Conservation (phyloP, 2,329 filamentous ascomycete species). For the Amauroascus niger region DNA sequence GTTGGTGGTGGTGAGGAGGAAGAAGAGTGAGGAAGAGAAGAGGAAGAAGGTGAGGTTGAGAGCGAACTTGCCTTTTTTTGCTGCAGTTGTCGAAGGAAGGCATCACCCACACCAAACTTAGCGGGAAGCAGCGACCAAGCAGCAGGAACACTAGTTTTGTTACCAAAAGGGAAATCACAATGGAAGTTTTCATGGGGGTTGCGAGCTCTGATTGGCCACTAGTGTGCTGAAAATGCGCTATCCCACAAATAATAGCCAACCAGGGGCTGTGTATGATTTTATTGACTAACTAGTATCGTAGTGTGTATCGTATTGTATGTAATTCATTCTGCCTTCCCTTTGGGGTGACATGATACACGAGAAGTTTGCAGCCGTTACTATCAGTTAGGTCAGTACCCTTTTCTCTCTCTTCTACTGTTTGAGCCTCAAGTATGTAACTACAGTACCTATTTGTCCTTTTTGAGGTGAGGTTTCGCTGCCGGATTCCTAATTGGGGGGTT, state of each 20-base stretch:
- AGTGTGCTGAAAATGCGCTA: background rate
- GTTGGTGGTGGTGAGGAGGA: conserved; percentile 13
- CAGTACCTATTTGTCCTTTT: too few relatives aligned
- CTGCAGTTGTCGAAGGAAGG: background rate
- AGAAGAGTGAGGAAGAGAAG: conserved; percentile 8
- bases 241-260: background rate
- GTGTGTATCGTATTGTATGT: background rate
- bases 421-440: too few relatives aligned
- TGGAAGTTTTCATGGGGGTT: background rate
- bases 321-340: too few relatives aligned
- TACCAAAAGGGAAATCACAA: background rate
- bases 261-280: background rate
- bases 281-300: background rate
- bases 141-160: background rate
- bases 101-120: background rate
- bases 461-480: too few relatives aligned
- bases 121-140: too few relatives aligned
- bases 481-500: too few relatives aligned
- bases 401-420: too few relatives aligned
- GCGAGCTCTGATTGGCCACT: background rate
- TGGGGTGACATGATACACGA: too few relatives aligned
- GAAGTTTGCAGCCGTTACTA: too few relatives aligned
- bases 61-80: background rate
- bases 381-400: too few relatives aligned
- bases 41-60: conserved; percentile 4